phyloP scores from a whole-genome alignment of 2,329 filamentous ascomycete species.

The Fusarium sp. region DNA sequence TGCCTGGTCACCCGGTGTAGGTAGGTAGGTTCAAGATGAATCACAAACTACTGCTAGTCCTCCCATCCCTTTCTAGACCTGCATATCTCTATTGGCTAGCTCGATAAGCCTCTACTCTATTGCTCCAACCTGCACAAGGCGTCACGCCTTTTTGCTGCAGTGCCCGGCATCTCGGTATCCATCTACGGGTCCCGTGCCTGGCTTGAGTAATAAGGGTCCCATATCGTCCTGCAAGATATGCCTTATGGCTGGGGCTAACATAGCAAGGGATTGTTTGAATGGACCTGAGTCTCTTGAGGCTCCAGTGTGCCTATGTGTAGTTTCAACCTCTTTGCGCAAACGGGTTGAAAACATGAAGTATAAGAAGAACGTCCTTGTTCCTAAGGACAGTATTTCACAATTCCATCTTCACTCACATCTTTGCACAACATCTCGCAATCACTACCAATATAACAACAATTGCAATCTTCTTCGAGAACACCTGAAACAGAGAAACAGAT shows the following conservation, averaged over 20 bases:
- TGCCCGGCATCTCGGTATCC: slow-evolving; percentile 5
- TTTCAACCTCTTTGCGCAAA: slow-evolving; percentile 20
- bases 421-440: not conserved
- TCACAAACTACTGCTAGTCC: slow-evolving; percentile 7
- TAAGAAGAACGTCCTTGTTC: slow-evolving; percentile 29
- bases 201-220: slow-evolving; percentile 10
- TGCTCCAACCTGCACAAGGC: slow-evolving; percentile 15
- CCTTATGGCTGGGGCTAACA: slow-evolving; percentile 29
- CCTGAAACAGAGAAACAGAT: not conserved
- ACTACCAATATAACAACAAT: not conserved
- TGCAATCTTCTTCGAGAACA: not conserved
- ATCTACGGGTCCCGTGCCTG: slow-evolving; percentile 24
- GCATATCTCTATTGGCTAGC: not conserved
- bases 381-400: slow-evolving; percentile 11
- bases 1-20: not conserved
- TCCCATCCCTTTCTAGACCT: slow-evolving; percentile 1
- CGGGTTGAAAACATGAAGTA: slow-evolving; percentile 21
- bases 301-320: slow-evolving; percentile 20
- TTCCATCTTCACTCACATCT: slow-evolving; percentile 8
- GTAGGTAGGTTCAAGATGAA: not conserved
- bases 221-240: slow-evolving; percentile 10
- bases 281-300: slow-evolving; percentile 4
- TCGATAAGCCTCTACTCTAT: slow-evolving; percentile 1
- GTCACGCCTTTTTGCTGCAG: slow-evolving; percentile 6
- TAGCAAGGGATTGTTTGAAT: slow-evolving; percentile 1